A percentile compares a stretch with the other conserved stretches of the same genome.
Evolutionary conservation across 495 filamentous ascomycete genomes (phyloP).

Genomic region (Lindgomyces ingoldianus): DNA sequence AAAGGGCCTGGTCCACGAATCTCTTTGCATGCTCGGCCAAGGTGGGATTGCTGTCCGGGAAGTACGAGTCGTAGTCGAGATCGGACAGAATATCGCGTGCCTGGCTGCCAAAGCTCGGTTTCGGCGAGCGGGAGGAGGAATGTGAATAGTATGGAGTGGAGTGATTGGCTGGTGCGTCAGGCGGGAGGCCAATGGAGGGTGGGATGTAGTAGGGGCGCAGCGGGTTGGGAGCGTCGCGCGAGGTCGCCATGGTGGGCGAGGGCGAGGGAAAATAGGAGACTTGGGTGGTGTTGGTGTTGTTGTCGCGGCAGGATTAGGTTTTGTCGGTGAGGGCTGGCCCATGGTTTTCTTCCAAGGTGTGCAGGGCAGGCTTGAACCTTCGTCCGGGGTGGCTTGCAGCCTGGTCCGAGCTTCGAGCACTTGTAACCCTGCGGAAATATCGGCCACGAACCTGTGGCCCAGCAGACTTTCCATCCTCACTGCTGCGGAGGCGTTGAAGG

Average conservation of each 20-base stretch:
- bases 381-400: neutral
- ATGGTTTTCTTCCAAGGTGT: neutral
- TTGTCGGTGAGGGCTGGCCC: conserved; percentile 1
- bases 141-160: conserved; percentile 21
- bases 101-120: conserved; percentile 64
- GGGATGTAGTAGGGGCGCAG: conserved; percentile 93
- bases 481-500: no score
- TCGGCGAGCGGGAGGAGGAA: conserved; percentile 17
- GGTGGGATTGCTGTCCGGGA: conserved; percentile 74
- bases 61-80: conserved; percentile 84
- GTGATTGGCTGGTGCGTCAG: conserved; percentile 28
- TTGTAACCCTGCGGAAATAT: neutral
- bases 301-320: neutral
- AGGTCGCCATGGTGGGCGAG: conserved; percentile 40
- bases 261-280: no score
- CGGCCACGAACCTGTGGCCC: neutral
- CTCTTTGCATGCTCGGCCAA: conserved; percentile 69
- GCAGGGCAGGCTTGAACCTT: no score
- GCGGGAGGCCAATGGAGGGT: conserved; percentile 65
- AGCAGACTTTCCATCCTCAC: no score
- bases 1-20: conserved; percentile 74
- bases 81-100: conserved; percentile 83
- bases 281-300: conserved; percentile 10
- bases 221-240: conserved; percentile 74
- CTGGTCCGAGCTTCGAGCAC: neutral